A percentile compares a stretch with the other conserved stretches of the same genome.
phyloP scores from a whole-genome alignment of 2,329 filamentous ascomycete species.

The Beauveria rudraprayagi region DNA sequence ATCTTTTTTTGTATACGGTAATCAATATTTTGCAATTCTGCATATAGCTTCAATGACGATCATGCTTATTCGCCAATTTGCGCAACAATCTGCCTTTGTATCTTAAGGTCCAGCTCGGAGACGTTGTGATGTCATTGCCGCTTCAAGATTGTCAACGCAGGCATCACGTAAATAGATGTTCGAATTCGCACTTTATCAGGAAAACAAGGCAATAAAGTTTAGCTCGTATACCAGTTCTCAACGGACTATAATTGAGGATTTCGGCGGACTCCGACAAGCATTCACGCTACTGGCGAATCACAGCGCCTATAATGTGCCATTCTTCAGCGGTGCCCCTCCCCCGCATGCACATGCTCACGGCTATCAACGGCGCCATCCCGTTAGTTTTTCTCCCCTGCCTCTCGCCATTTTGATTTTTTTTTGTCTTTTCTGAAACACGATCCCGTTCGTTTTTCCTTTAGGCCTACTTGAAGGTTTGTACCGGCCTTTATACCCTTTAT shows the following conservation, averaged over 20 bases:
- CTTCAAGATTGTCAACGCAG: too few species aligned
- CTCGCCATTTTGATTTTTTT: neutral
- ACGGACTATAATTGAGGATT: neutral
- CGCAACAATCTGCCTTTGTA: neutral
- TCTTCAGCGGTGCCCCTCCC: neutral
- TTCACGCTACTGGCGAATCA: neutral
- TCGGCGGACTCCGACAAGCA: slow-evolving; percentile 4
- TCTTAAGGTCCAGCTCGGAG: too few species aligned
- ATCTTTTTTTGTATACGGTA: neutral
- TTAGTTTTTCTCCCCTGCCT: neutral
- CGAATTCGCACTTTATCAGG: too few species aligned
- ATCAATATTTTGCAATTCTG: neutral
- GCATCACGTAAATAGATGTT: too few species aligned
- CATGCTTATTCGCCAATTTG: neutral
- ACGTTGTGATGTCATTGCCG: too few species aligned
- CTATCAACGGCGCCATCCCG: neutral
- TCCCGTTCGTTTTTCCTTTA: too few species aligned
- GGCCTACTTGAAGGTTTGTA: too few species aligned
- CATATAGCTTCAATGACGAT: neutral
- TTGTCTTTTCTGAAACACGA: neutral
- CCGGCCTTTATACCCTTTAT: too few species aligned
- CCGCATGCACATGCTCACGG: slow-evolving; percentile 7
- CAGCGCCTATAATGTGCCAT: neutral
- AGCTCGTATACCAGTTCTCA: neutral
- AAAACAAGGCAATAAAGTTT: too few species aligned